Percentiles rank a stretch among this genome's conserved stretches.
Conservation (phyloP, 176 grass and related monocot species). For the Typha latifolia region DNA sequence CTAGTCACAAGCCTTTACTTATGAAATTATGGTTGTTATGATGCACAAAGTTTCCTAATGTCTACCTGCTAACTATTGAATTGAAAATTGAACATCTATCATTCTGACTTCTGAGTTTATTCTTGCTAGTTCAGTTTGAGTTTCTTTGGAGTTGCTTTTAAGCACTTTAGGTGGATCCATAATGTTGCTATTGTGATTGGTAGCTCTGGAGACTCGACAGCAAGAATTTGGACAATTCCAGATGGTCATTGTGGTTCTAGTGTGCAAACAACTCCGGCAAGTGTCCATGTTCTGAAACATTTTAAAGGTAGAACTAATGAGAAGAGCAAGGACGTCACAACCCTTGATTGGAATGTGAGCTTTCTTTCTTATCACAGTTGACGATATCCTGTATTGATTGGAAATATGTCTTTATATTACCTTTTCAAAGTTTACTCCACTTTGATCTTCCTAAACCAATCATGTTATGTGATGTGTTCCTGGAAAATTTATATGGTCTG, state of each 20-base stretch:
- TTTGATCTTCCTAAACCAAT: conserved; percentile 2
- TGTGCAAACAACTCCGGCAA: conserved; percentile 40
- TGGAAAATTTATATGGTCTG: not conserved
- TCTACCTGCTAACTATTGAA: no score
- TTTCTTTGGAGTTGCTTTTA: not conserved
- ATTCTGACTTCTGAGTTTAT: no score
- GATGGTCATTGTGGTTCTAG: conserved; percentile 73
- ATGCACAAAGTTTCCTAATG: no score
- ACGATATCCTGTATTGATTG: not conserved
- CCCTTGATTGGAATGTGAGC: conserved; percentile 95
- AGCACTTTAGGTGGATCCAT: not conserved
- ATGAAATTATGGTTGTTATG: no score
- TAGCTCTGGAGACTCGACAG: conserved; percentile 96
- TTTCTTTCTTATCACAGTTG: conserved; percentile 1
- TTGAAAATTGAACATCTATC: no score
- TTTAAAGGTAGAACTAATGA: conserved; percentile 83
- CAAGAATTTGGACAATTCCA: conserved; percentile 96
- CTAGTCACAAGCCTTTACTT: no score
- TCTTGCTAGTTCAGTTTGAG: no score
- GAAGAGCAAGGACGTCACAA: conserved; percentile 91
- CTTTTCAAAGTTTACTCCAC: not conserved
- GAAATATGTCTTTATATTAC: conserved; percentile 2
- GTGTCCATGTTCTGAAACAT: conserved; percentile 79
- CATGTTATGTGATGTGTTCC: not conserved
- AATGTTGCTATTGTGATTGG: conserved; percentile 11